These are phyloP conservation scores for Mucor indicus DNA, from an alignment of 371 early-diverging fungal species.

Conservation along the genomic window DNA sequence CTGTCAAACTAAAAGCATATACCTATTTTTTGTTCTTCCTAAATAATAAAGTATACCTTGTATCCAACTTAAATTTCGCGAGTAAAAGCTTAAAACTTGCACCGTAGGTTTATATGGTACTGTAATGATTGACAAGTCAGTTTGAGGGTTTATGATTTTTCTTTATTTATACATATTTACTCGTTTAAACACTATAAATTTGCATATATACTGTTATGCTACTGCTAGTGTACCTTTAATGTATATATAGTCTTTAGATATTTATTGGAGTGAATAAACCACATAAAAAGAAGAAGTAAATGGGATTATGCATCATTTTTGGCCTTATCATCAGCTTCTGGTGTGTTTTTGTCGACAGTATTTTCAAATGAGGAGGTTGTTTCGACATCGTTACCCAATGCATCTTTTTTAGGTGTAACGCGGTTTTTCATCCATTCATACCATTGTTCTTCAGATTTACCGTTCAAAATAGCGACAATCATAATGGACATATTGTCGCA, in stretches of 20 bases:
- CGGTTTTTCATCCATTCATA: conserved; percentile 45
- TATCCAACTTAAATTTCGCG: no score
- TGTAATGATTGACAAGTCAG: no score
- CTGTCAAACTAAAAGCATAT: no score
- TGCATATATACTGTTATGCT: neutral
- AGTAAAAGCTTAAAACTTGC: no score
- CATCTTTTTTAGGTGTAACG: conserved; percentile 24
- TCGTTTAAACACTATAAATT: neutral
- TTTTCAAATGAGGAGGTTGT: neutral
- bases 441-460: conserved; percentile 75
- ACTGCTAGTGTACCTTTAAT: neutral
- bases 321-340: neutral
- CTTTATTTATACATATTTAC: no score
- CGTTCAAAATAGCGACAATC: conserved; percentile 86
- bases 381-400: conserved; percentile 20
- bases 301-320: no score
- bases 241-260: neutral
- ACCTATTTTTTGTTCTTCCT: no score
- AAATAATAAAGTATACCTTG: no score
- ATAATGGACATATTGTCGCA: conserved; percentile 98
- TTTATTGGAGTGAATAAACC: no score
- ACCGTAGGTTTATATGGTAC: no score
- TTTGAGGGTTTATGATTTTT: no score
- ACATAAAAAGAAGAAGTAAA: no score
- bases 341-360: neutral